Percentiles rank a stretch among this genome's conserved stretches.
phyloP scores from a whole-genome alignment of 139 green algal species.

The Chlorella sp. region DNA sequence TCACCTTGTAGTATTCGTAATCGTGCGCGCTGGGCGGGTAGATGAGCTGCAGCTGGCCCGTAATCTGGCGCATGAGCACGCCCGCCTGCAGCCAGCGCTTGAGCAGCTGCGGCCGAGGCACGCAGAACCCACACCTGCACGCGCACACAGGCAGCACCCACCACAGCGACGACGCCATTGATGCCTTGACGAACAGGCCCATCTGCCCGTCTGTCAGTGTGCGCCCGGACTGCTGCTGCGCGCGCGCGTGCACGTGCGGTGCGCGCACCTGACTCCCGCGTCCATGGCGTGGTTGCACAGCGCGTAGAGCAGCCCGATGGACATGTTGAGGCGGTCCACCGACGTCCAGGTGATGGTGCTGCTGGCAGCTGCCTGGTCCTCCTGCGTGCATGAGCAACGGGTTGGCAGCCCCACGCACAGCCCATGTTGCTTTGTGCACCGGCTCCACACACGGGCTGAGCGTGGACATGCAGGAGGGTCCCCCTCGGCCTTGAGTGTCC shows the following conservation, averaged over 20 bases:
- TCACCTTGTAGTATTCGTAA: slow-evolving; percentile 60
- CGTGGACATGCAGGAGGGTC: too few species aligned
- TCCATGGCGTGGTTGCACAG: slow-evolving; percentile 52
- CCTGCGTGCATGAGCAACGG: neutral
- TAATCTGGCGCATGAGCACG: slow-evolving; percentile 53
- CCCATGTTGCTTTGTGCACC: too few species aligned
- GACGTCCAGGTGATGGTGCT: slow-evolving; percentile 33
- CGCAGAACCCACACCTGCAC: slow-evolving; percentile 48
- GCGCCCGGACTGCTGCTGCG: neutral
- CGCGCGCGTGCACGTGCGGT: neutral
- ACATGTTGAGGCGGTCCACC: slow-evolving; percentile 64
- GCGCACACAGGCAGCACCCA: neutral
- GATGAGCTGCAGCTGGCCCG: slow-evolving; percentile 45
- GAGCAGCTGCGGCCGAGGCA: slow-evolving; percentile 62
- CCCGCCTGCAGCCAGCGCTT: slow-evolving; percentile 57
- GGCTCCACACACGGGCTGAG: too few species aligned
- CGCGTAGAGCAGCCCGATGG: slow-evolving; percentile 59
- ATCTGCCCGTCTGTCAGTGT: neutral
- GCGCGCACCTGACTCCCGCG: slow-evolving; percentile 37
- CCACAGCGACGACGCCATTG: neutral
- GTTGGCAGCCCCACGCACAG: neutral
- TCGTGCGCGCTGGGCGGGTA: slow-evolving; percentile 59
- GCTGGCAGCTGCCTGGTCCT: neutral
- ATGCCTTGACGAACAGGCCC: neutral
- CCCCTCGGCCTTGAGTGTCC: too few species aligned